A percentile compares a stretch with the other conserved stretches of the same genome.
These are phyloP conservation scores for Xanthoceras sorbifolium DNA, from an alignment of 345 rosid species.

Conservation along the genomic window DNA sequence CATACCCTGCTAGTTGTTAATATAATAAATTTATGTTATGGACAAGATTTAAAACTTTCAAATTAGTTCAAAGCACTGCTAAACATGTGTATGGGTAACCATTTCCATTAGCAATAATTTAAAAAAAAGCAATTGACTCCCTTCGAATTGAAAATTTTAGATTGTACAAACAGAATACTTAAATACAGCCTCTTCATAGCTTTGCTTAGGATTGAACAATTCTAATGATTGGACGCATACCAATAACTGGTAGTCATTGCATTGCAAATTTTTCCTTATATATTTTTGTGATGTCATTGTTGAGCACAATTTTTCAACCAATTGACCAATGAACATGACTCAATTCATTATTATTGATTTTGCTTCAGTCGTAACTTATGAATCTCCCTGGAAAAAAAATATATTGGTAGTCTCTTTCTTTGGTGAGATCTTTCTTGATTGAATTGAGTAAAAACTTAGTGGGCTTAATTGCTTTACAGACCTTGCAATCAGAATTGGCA, in stretches of 20 bases:
- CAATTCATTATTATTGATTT: not conserved
- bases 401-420: not conserved
- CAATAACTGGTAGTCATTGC: not conserved
- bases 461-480: slow-evolving; percentile 35
- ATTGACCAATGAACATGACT: not conserved
- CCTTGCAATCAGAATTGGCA: slow-evolving; percentile 59
- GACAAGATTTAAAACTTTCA: not conserved
- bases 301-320: not conserved
- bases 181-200: not conserved
- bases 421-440: not conserved
- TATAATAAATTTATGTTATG: not conserved
- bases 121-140: not conserved
- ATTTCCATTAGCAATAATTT: not conserved
- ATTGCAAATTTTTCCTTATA: not conserved
- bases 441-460: not conserved
- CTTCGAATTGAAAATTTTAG: not conserved
- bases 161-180: not conserved
- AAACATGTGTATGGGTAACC: not conserved
- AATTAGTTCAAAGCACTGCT: not conserved
- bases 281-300: not conserved
- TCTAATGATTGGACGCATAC: not conserved
- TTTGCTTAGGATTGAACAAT: slow-evolving; percentile 1
- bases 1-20: not conserved
- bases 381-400: not conserved
- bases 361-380: not conserved